Conservation (phyloP, 768 basidiomycete genomes). For the Trametes gibbosa region DNA sequence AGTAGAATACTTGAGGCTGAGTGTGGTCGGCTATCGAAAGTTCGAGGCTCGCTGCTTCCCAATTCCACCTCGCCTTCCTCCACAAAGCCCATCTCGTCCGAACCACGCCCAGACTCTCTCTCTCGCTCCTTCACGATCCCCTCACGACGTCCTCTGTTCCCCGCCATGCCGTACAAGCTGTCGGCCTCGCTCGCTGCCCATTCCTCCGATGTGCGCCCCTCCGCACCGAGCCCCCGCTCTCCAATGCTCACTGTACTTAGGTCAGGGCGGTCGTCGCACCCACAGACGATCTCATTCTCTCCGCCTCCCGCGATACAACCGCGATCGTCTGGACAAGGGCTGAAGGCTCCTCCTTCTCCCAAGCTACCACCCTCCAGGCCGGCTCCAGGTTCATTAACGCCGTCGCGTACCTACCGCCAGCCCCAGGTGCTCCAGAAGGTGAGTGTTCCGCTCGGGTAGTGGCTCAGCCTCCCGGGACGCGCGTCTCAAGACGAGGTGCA, state of each 20-base stretch:
- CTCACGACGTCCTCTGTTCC: slow-evolving; percentile 10
- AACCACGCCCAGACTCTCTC: slow-evolving; percentile 15
- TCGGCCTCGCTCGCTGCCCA: slow-evolving; percentile 71
- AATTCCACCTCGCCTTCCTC: slow-evolving; percentile 11
- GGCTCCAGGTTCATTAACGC: slow-evolving; percentile 81
- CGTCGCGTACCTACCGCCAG: slow-evolving; percentile 73
- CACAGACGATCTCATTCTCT: slow-evolving; percentile 74
- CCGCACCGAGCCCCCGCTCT: slow-evolving; percentile 1
- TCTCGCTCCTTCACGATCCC: slow-evolving; percentile 21
- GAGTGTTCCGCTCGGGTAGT: slow-evolving; percentile 23
- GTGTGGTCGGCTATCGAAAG: slow-evolving; percentile 20
- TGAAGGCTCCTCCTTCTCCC: slow-evolving; percentile 49
- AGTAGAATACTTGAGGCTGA: slow-evolving; percentile 11
- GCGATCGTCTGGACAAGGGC: slow-evolving; percentile 81
- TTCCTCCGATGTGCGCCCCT: slow-evolving; percentile 64
- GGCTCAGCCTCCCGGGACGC: slow-evolving; percentile 1
- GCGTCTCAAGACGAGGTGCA: slow-evolving; percentile 6
- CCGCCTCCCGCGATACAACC: slow-evolving; percentile 88
- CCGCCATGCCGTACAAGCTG: slow-evolving; percentile 68
- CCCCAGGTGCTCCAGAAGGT: slow-evolving; percentile 70
- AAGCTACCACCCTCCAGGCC: slow-evolving; percentile 53
- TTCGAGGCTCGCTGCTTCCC: slow-evolving; percentile 22
- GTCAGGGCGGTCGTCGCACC: slow-evolving; percentile 82
- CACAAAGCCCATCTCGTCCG: slow-evolving; percentile 17
- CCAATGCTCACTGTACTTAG: slow-evolving; percentile 41